These are phyloP conservation scores for Sparassis latifolia DNA, from an alignment of 1,284 basidiomycete genomes.

Conservation along the genomic window DNA sequence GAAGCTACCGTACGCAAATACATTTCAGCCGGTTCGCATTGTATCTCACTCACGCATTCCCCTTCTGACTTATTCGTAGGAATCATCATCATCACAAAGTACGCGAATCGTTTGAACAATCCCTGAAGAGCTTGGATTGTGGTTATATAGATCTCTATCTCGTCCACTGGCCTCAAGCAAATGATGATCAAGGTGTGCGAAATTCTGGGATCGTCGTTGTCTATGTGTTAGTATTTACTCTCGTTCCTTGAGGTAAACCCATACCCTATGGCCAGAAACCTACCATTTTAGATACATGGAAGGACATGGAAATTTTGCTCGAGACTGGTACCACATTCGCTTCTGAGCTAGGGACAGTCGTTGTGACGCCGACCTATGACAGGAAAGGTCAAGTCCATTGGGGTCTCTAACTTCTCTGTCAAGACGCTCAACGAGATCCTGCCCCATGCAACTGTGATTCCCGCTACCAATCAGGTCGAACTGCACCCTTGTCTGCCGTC, in stretches of 20 bases:
- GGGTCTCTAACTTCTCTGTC: slow-evolving; percentile 65
- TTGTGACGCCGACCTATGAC: slow-evolving; percentile 6
- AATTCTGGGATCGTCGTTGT: neutral
- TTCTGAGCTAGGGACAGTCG: neutral
- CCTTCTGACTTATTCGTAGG: slow-evolving; percentile 11
- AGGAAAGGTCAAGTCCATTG: slow-evolving; percentile 50
- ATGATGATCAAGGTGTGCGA: slow-evolving; percentile 16
- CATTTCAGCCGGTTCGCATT: too few species aligned
- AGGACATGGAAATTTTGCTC: slow-evolving; percentile 50
- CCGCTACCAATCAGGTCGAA: slow-evolving; percentile 63
- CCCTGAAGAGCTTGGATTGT: slow-evolving; percentile 50
- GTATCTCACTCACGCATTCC: neutral
- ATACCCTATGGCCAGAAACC: slow-evolving; percentile 34
- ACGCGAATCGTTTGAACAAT: slow-evolving; percentile 60
- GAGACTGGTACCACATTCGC: slow-evolving; percentile 40
- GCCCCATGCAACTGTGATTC: slow-evolving; percentile 36
- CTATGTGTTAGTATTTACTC: neutral
- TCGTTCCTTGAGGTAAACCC: slow-evolving; percentile 2
- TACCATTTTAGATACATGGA: slow-evolving; percentile 49
- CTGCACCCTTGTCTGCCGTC: slow-evolving; percentile 53
- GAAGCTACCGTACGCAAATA: slow-evolving; percentile 21
- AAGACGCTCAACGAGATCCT: slow-evolving; percentile 40
- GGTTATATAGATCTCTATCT: slow-evolving; percentile 71
- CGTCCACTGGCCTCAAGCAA: slow-evolving; percentile 61
- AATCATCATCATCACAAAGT: slow-evolving; percentile 56